These are phyloP conservation scores for Cordyceps pruinosa DNA, from an alignment of 2,329 filamentous ascomycete species.

Conservation along the genomic window DNA sequence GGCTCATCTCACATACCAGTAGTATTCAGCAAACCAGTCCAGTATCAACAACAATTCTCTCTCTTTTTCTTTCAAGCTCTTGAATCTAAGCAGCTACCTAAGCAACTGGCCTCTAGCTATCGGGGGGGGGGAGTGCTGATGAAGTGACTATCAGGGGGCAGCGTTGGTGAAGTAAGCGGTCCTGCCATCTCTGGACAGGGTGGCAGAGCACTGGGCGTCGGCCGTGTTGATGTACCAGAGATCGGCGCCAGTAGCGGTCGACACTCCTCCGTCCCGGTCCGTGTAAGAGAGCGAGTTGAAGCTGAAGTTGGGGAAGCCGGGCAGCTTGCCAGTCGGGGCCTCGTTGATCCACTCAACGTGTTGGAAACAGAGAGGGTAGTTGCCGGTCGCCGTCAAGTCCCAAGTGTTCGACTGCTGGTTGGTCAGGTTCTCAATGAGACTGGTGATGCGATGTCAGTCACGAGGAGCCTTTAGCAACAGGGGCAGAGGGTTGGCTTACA, in stretches of 20 bases:
- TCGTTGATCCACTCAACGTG: slow-evolving; percentile 2
- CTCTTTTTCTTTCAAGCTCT: neutral
- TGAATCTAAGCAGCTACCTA: neutral
- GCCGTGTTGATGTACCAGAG: neutral
- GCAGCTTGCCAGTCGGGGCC: neutral
- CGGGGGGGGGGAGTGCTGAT: neutral
- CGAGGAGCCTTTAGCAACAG: neutral
- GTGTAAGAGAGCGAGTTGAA: neutral
- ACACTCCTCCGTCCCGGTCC: neutral
- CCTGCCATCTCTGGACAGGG: neutral
- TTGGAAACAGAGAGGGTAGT: slow-evolving; percentile 1
- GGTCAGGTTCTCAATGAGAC: neutral
- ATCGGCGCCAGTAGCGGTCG: neutral
- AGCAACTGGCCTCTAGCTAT: neutral
- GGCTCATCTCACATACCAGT: too few relatives aligned
- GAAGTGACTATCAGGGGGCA: neutral
- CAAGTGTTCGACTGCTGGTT: neutral
- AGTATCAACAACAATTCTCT: neutral
- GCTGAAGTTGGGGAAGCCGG: neutral
- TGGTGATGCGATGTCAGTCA: neutral
- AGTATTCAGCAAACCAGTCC: neutral
- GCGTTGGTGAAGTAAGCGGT: neutral
- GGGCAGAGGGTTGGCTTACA: neutral
- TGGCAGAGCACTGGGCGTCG: neutral
- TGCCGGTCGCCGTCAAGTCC: neutral